Conservation (phyloP, 805 yeast genomes). For the Sugiyamaella smithiae region DNA sequence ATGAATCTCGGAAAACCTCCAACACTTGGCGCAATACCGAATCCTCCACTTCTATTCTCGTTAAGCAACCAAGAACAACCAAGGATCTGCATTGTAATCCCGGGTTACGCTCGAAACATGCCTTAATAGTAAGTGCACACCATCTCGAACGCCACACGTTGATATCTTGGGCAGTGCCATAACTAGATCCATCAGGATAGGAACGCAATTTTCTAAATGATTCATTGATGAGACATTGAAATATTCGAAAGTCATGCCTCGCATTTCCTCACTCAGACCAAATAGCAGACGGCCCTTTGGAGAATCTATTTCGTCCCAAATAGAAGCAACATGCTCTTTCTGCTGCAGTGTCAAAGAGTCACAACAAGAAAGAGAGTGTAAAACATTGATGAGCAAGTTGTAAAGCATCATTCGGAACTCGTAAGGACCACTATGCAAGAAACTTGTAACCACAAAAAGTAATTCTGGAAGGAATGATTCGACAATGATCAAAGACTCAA, state of each 20-base stretch:
- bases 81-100: conserved; percentile 39
- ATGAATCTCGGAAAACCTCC: conserved; percentile 17
- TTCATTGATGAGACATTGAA: conserved; percentile 21
- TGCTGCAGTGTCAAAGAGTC: conserved; percentile 46
- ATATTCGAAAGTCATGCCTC: conserved; percentile 19
- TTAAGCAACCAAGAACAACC: conserved; percentile 65
- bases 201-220: conserved; percentile 25
- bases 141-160: conserved; percentile 28
- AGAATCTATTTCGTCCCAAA: conserved; percentile 31
- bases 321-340: conserved; percentile 43
- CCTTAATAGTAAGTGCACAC: conserved; percentile 22
- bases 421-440: conserved; percentile 48
- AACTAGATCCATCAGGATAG: conserved; percentile 24
- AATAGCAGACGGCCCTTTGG: conserved; percentile 26
- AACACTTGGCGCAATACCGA: conserved; percentile 42
- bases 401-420: conserved; percentile 60
- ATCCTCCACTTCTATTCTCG: conserved; percentile 62
- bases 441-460: conserved; percentile 61
- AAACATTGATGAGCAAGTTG: conserved; percentile 59
- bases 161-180: conserved; percentile 22
- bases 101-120: conserved; percentile 49
- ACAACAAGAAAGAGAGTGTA: conserved; percentile 65
- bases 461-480: conserved; percentile 57
- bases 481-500: conserved; percentile 48
- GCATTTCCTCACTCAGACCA: conserved; percentile 26